Conservation (phyloP, 352 stramenopile species). For the Globisporangium cylindrosporum region DNA sequence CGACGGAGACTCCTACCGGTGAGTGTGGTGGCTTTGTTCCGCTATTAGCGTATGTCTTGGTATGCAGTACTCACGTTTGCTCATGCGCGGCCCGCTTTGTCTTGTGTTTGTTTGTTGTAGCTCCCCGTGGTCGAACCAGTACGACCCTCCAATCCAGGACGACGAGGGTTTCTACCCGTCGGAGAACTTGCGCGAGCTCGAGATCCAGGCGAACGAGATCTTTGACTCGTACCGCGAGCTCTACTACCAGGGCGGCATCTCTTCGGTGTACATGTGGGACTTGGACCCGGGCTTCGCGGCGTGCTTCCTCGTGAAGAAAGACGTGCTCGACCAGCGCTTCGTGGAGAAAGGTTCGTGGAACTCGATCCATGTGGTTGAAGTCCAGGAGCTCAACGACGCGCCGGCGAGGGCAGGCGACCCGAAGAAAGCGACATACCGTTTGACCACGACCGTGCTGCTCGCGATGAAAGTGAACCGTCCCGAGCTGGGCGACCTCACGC, state of each 20-base stretch:
- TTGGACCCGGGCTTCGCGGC: conserved; percentile 91
- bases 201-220: conserved; percentile 94
- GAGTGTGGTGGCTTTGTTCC: neutral
- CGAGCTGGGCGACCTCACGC: conserved; percentile 78
- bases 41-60: neutral
- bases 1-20: conserved; percentile 89
- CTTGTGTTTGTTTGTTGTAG: neutral
- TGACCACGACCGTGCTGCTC: conserved; percentile 93
- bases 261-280: conserved; percentile 96
- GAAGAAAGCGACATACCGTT: conserved; percentile 85
- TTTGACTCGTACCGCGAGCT: conserved; percentile 96
- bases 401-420: conserved; percentile 20
- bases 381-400: conserved; percentile 47
- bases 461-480: conserved; percentile 87
- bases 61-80: neutral
- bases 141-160: conserved; percentile 72
- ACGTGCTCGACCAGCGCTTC: conserved; percentile 77
- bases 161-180: conserved; percentile 90
- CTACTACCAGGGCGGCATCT: conserved; percentile 95
- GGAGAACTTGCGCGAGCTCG: conserved; percentile 86
- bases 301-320: conserved; percentile 94
- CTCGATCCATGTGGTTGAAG: conserved; percentile 94
- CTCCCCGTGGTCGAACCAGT: conserved; percentile 94
- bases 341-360: conserved; percentile 90
- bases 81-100: neutral